Evolutionary conservation across 495 filamentous ascomycete genomes (phyloP).

Genomic region (Neurospora sp.): DNA sequence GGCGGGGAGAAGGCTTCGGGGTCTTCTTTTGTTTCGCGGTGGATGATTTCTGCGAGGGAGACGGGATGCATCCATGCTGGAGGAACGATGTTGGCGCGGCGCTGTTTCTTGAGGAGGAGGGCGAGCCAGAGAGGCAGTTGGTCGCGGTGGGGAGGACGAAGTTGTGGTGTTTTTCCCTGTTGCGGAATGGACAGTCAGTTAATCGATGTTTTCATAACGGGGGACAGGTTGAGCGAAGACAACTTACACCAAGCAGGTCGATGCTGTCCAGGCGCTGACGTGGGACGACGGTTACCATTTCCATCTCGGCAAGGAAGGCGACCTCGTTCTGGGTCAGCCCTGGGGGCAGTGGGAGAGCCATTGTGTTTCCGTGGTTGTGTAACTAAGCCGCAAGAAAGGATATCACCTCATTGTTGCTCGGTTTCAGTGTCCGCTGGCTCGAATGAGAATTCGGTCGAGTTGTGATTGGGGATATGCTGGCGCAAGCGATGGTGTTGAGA

Average conservation of each 20-base stretch:
- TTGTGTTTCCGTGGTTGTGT: constrained; percentile 21
- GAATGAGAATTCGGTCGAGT: background rate
- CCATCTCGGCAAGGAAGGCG: constrained; percentile 95
- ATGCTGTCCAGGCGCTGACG: constrained; percentile 83
- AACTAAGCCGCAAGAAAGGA: background rate
- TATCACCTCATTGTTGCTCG: background rate
- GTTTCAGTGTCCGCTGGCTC: too few species aligned
- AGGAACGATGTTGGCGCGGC: constrained; percentile 84
- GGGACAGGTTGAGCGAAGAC: constrained; percentile 8
- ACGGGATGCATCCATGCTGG: constrained; percentile 76
- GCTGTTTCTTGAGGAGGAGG: constrained; percentile 91
- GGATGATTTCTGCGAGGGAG: constrained; percentile 63
- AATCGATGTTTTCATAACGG: background rate
- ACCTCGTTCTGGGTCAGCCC: constrained; percentile 84
- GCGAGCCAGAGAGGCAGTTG: constrained; percentile 90
- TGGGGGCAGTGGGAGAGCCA: constrained; percentile 75
- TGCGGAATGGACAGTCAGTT: background rate
- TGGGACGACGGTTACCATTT: constrained; percentile 83
- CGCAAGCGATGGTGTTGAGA: background rate
- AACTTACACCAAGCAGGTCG: constrained; percentile 69
- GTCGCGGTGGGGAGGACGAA: constrained; percentile 73
- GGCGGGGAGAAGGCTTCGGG: constrained; percentile 63
- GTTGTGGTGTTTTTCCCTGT: constrained; percentile 66
- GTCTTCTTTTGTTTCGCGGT: constrained; percentile 61
- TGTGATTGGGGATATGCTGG: background rate